Evolutionary conservation across 306 rosid genomes (phyloP).

Genomic region (Castanospermum australe): DNA sequence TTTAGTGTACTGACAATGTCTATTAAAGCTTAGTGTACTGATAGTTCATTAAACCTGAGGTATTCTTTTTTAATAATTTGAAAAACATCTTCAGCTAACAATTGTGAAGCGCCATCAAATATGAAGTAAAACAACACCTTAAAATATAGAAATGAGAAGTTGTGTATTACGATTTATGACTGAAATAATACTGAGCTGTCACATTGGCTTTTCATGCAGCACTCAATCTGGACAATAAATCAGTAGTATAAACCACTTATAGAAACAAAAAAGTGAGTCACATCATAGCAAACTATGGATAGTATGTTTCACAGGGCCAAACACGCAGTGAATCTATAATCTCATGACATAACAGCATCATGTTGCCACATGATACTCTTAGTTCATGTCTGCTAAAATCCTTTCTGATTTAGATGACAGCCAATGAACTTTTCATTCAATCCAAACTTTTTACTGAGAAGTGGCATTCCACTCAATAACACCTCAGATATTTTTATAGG

Average conservation of each 20-base stretch:
- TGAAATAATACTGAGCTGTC: conserved; percentile 1
- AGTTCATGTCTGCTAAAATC: conserved; percentile 7
- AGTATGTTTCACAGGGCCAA: conserved; percentile 1
- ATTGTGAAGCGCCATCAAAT: conserved; percentile 10
- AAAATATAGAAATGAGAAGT: background rate
- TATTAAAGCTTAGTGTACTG: conserved; percentile 7
- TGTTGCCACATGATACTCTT: background rate
- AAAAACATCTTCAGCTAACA: background rate
- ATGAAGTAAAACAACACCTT: background rate
- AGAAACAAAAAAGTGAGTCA: background rate
- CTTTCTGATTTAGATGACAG: conserved; percentile 15
- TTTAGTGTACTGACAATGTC: background rate
- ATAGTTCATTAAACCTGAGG: conserved; percentile 1
- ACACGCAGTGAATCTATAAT: background rate
- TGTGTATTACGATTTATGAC: background rate
- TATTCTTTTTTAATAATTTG: background rate
- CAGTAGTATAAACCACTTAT: background rate
- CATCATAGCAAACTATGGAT: conserved; percentile 2
- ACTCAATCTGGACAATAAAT: conserved; percentile 9
- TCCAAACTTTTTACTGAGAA: conserved; percentile 19
- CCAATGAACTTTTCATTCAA: background rate
- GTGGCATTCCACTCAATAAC: too few species aligned
- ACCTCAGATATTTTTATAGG: background rate
- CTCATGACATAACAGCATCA: background rate
- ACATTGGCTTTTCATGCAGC: background rate